These are phyloP conservation scores for Exidia glandulosa DNA, from an alignment of 768 basidiomycete species.

Conservation along the genomic window DNA sequence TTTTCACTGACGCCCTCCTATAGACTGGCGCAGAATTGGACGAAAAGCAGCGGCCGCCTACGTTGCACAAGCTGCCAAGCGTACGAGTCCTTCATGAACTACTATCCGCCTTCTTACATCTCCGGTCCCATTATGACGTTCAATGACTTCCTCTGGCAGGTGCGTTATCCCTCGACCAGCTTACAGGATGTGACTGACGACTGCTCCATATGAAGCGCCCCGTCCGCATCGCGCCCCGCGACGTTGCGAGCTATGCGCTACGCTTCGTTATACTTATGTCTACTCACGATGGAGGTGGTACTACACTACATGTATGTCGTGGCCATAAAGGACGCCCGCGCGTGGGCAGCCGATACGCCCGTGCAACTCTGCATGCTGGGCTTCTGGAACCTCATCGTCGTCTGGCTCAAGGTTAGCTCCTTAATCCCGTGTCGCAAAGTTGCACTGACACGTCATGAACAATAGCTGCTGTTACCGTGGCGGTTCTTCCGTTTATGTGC, in stretches of 20 bases:
- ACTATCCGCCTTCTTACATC: constrained; percentile 91
- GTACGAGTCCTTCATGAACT: constrained; percentile 59
- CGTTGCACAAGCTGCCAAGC: constrained; percentile 42
- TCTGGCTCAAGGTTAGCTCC: constrained; percentile 81
- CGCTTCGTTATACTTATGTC: constrained; percentile 61
- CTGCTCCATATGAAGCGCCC: constrained; percentile 53
- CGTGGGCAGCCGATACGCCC: constrained; percentile 71
- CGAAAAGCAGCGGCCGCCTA: constrained; percentile 50
- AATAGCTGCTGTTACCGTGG: constrained; percentile 86
- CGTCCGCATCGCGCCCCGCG: constrained; percentile 27
- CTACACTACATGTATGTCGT: constrained; percentile 95
- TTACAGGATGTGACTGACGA: not conserved
- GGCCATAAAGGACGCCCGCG: constrained; percentile 82
- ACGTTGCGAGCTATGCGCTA: constrained; percentile 38
- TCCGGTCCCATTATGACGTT: constrained; percentile 94
- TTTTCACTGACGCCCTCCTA: constrained; percentile 3
- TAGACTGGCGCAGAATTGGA: constrained; percentile 26
- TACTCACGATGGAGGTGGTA: constrained; percentile 82
- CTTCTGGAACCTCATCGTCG: constrained; percentile 92
- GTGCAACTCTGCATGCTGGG: constrained; percentile 85
- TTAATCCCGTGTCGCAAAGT: not conserved
- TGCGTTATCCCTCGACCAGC: constrained; percentile 21
- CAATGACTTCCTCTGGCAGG: constrained; percentile 94
- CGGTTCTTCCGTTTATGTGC: constrained; percentile 96
- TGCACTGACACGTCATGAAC: not conserved